A percentile compares a stretch with the other conserved stretches of the same genome.
Evolutionary conservation across 2,329 filamentous ascomycete genomes (phyloP).

Genomic region (Claviceps sp.): DNA sequence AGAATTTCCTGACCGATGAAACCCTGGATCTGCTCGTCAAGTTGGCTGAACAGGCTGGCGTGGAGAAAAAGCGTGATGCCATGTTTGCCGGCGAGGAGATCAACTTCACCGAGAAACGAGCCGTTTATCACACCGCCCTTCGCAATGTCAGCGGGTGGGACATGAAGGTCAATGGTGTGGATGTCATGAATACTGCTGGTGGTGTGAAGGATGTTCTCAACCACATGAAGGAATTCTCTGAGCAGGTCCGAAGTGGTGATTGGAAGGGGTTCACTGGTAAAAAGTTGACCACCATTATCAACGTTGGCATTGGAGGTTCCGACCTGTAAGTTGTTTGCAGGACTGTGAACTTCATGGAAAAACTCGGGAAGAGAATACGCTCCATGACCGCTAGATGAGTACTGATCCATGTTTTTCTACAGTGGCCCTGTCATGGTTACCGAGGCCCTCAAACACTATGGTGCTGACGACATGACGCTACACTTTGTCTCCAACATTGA

Average conservation of each 20-base stretch:
- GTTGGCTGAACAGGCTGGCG: constrained; percentile 78
- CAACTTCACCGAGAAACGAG: constrained; percentile 96
- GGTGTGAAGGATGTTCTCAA: constrained; percentile 82
- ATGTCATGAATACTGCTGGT: constrained; percentile 80
- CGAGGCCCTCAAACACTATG: constrained; percentile 92
- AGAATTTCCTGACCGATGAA: constrained; percentile 95
- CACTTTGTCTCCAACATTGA: constrained; percentile 99
- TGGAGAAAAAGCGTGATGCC: constrained; percentile 88
- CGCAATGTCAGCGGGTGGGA: constrained; percentile 78
- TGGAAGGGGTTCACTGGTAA: constrained; percentile 98
- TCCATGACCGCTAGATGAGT: too few relatives aligned
- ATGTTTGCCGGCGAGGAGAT: constrained; percentile 98
- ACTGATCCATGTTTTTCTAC: not conserved
- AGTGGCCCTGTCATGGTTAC: constrained; percentile 98
- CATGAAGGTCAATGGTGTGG: constrained; percentile 76
- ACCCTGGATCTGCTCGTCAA: constrained; percentile 76
- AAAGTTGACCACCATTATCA: constrained; percentile 92
- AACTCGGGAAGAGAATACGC: not conserved
- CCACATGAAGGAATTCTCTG: constrained; percentile 97
- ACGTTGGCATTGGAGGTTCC: constrained; percentile 94
- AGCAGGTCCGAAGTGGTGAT: constrained; percentile 83
- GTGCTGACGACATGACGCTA: constrained; percentile 69
- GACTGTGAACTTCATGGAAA: not conserved
- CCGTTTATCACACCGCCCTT: constrained; percentile 89
- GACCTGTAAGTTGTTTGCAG: constrained; percentile 62